Percentiles rank a stretch among this genome's conserved stretches.
Evolutionary conservation across 345 rosid species (phyloP).

Genomic region (Gossypium australe): DNA sequence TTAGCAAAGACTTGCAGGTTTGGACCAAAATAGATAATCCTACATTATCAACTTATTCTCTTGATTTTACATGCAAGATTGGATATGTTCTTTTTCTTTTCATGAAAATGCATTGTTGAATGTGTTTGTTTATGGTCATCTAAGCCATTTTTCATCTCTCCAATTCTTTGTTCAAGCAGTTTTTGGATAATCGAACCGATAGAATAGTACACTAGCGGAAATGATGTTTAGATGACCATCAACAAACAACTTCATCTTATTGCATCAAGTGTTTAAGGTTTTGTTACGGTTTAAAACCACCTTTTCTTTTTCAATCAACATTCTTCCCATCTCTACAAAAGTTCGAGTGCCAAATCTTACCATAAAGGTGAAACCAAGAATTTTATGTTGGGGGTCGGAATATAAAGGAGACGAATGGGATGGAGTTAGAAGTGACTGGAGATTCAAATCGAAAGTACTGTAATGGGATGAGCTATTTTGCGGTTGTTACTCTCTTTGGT

Average conservation of each 20-base stretch:
- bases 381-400: too few species aligned
- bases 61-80: not conserved
- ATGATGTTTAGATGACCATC: not conserved
- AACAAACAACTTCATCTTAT: not conserved
- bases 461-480: too few species aligned
- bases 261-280: not conserved
- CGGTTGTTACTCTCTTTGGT: too few species aligned
- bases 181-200: not conserved
- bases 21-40: not conserved
- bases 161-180: not conserved
- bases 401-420: too few species aligned
- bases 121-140: not conserved
- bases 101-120: not conserved
- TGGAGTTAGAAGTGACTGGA: too few species aligned
- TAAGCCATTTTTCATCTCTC: not conserved
- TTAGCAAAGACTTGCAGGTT: not conserved
- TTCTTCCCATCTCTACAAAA: not conserved
- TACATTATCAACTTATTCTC: not conserved
- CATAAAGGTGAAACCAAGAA: too few species aligned
- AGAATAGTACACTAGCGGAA: too few species aligned
- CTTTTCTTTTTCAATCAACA: not conserved
- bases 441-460: too few species aligned
- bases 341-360: not conserved
- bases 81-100: not conserved
- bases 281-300: not conserved